Evolutionary conservation across 2,329 filamentous ascomycete species (phyloP).

Genomic region (Colletotrichum paranaense): DNA sequence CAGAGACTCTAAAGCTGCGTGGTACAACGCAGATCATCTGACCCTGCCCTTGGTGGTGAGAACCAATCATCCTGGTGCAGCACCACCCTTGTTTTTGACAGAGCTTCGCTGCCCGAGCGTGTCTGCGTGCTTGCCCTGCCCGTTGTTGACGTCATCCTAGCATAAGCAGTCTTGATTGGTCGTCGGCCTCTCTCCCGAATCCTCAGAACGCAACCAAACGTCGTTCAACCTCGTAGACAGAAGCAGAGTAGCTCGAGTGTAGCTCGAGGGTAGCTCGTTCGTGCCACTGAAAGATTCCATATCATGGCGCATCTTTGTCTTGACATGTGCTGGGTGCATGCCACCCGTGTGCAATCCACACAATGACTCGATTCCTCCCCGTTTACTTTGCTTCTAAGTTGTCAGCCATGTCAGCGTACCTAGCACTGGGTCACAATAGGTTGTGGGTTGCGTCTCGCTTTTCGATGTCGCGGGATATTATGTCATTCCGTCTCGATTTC

Average conservation of each 20-base stretch:
- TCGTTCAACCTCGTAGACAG: not conserved
- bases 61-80: conserved; percentile 8
- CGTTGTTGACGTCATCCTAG: conserved; percentile 23
- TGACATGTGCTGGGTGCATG: conserved; percentile 18
- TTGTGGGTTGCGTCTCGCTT: not conserved
- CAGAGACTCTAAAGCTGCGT: conserved; percentile 18
- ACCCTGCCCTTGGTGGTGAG: not conserved
- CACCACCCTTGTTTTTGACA: not conserved
- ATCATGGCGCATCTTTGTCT: conserved; percentile 10
- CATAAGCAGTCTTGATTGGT: conserved; percentile 6
- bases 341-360: not conserved
- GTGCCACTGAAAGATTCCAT: conserved; percentile 1
- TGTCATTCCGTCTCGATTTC: conserved; percentile 22
- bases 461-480: not conserved
- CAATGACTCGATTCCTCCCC: conserved; percentile 20
- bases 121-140: not conserved
- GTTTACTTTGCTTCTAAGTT: not conserved
- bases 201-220: conserved; percentile 10
- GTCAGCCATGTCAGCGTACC: not conserved
- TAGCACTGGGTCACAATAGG: not conserved
- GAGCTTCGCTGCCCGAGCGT: conserved; percentile 17
- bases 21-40: conserved; percentile 30
- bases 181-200: not conserved
- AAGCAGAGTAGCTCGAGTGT: not conserved
- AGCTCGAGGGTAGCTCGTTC: not conserved